Evolutionary conservation across 345 rosid species (phyloP).

Genomic region (Brassica incana): DNA sequence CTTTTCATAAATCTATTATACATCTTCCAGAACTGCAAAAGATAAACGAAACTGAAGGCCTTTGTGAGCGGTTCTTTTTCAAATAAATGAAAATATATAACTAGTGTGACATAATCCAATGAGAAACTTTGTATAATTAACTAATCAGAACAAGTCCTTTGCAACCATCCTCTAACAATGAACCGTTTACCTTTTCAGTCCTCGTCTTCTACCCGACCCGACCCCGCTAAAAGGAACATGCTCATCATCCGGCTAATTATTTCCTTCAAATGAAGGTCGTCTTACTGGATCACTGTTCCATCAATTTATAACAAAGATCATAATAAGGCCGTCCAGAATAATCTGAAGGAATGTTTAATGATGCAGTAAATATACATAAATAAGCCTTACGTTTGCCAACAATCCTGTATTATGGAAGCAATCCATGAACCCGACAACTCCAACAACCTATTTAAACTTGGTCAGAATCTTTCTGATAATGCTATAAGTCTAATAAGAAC

Average conservation of each 20-base stretch:
- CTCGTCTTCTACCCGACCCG: slow-evolving; percentile 28
- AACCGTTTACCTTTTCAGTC: slow-evolving; percentile 14
- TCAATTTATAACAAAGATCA: background rate
- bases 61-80: background rate
- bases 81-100: too few relatives aligned
- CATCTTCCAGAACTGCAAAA: background rate
- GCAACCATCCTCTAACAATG: background rate
- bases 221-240: slow-evolving; percentile 43
- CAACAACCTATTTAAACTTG: slow-evolving; percentile 56
- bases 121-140: slow-evolving; percentile 8
- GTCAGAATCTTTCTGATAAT: background rate
- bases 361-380: background rate
- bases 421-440: slow-evolving; percentile 90
- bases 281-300: slow-evolving; percentile 59
- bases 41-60: background rate
- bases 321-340: background rate
- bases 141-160: slow-evolving; percentile 10
- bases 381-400: slow-evolving; percentile 65
- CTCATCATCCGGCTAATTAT: slow-evolving; percentile 56
- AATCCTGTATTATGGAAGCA: slow-evolving; percentile 66
- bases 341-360: background rate
- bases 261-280: slow-evolving; percentile 72
- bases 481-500: background rate
- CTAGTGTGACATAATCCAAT: background rate
- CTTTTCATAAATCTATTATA: too few relatives aligned